Conservation (phyloP, 768 basidiomycete species). For the Boletus subparvulus region DNA sequence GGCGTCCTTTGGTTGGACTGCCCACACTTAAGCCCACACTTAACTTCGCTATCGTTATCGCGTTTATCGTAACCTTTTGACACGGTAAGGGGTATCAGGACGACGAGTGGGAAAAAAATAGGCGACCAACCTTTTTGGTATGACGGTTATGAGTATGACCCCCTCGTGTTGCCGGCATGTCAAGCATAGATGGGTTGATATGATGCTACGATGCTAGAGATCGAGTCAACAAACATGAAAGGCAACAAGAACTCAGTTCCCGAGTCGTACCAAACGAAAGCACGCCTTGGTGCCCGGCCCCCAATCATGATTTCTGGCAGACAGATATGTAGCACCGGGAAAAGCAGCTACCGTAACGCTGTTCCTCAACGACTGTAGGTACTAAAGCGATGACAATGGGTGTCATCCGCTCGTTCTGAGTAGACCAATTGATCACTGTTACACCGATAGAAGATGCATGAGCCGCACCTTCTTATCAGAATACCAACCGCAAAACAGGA, state of each 20-base stretch:
- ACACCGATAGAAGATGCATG: not conserved
- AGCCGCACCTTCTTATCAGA: constrained; percentile 56
- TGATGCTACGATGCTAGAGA: constrained; percentile 49
- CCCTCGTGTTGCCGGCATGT: constrained; percentile 59
- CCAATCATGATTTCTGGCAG: constrained; percentile 51
- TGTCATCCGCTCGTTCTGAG: constrained; percentile 55
- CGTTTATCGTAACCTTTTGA: constrained; percentile 52
- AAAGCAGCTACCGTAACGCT: not conserved
- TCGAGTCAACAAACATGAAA: not conserved
- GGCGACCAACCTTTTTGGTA: constrained; percentile 52
- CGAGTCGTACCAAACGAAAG: constrained; percentile 50
- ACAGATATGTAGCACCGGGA: not conserved
- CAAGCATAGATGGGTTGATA: constrained; percentile 63
- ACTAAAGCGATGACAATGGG: constrained; percentile 58
- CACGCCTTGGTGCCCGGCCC: constrained; percentile 46
- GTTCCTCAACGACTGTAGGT: constrained; percentile 51
- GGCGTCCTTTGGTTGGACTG: constrained; percentile 62
- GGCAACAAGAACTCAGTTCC: not conserved
- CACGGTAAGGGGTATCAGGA: not conserved
- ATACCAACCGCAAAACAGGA: constrained; percentile 59
- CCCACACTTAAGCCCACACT: constrained; percentile 46
- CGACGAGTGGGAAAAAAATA: not conserved
- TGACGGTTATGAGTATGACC: constrained; percentile 31
- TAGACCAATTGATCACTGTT: not conserved
- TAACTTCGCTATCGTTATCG: constrained; percentile 47